Evolutionary conservation across 169 alveolate genomes (phyloP), one percentile per base, ranked within the genome.

Genomic region (Theileria annulata): DNA sequence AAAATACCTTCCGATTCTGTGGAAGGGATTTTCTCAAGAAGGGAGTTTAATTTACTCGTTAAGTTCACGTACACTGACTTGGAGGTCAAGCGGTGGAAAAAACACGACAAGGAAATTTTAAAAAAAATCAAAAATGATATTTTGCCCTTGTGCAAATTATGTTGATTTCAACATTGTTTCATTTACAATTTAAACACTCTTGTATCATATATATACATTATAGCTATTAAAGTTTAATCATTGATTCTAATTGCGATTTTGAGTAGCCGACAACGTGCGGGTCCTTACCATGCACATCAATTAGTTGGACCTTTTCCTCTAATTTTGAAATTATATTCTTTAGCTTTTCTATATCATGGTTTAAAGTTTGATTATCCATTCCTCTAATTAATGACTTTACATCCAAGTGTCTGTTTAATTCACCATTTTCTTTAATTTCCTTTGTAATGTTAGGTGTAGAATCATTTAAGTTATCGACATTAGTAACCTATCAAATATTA

Each of bases 61-160:
- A 69, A 69, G 66, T 28, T 48, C 13, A 73, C 48, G 3, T 69
- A 69, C 77, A 69, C 27, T 25, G 37, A 48, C 6, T 23, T 69
- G n/a, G 49, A 69, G 13, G 77, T 69, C 25, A 69, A 69, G 49
- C 42, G 48, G 51, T 48, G 66, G 63, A 69, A 69, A 27, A 15
- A 17, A n/a, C 35, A 69, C 35, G 77, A 69, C 48, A 69, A 69
- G 49, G 30, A 69, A 3, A 23, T 69, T 48, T 23, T 69, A 17
- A 15, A 23, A n/a, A 33, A n/a, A n/a, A 69, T 69, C 77, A 69
- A 69, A 73, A 69, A 69, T 19, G 28, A 69, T 12, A 27, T 56
- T 28, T n/a, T 69, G 27, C 77, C 77, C 12, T 3, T 17, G 5
- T 69, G 77, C 48, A 69, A 15, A 23, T 23, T 69, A 69, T 69